These are phyloP conservation scores for Bacterosira constricta DNA, from an alignment of 108 stramenopile species.

Conservation along the genomic window DNA sequence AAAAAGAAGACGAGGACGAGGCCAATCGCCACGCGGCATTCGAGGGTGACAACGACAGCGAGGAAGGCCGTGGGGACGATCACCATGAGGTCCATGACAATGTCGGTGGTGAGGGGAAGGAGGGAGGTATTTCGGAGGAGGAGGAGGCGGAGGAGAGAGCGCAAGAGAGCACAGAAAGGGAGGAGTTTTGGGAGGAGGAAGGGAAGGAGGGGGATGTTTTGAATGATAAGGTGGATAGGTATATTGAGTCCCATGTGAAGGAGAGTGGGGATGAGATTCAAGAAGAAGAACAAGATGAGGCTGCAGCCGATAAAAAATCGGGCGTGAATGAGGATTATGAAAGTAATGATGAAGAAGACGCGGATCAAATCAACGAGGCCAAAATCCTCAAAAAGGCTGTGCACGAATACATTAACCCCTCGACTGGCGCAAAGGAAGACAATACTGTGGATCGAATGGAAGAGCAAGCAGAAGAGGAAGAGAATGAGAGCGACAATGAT, in stretches of 20 bases:
- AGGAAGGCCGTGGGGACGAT: slow-evolving; percentile 23
- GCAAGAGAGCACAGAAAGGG: not conserved
- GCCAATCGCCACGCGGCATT: slow-evolving; percentile 35
- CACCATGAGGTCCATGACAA: slow-evolving; percentile 10
- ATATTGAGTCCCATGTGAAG: too few species aligned
- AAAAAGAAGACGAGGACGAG: slow-evolving; percentile 40
- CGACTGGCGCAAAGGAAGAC: slow-evolving; percentile 5
- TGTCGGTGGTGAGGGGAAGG: not conserved
- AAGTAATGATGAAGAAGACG: not conserved
- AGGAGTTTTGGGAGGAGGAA: slow-evolving; percentile 10
- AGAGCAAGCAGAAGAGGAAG: not conserved
- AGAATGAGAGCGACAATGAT: not conserved
- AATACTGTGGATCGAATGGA: not conserved
- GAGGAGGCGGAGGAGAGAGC: not conserved
- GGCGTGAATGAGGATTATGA: too few species aligned
- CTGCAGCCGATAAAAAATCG: too few species aligned
- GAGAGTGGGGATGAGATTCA: not conserved
- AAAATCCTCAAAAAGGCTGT: slow-evolving; percentile 13
- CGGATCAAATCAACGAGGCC: slow-evolving; percentile 1
- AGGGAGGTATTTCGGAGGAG: not conserved
- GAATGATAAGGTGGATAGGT: not conserved
- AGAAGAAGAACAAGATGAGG: not conserved
- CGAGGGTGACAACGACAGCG: slow-evolving; percentile 27
- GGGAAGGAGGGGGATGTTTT: slow-evolving; percentile 2
- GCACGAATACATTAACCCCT: slow-evolving; percentile 1